Evolutionary conservation across 225 moss, liverwort and hornwort species (phyloP), one percentile per base, ranked within the genome.

Genomic region (Physcomitrellopsis africana): DNA sequence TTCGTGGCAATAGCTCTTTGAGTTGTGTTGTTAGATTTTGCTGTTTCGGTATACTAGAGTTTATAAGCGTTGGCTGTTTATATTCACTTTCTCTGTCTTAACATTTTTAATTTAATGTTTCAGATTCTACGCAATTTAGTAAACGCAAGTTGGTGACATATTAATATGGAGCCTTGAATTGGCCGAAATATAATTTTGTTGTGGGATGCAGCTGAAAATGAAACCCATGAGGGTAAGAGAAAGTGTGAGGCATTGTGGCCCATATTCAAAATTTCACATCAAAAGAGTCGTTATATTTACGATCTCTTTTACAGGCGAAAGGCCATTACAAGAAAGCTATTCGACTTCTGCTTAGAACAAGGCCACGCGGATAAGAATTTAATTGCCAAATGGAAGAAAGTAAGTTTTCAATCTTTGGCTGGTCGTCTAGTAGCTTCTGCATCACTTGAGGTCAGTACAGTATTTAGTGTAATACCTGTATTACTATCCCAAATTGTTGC

Each of bases 351-450:
- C 82, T 71, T 99, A 77, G 99, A 99, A 43, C 95, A 95, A 76
- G 99, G 99, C 52, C 92, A 99, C 65, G 99, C 99, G 0, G 99
- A 99, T 49, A 95, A 91, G 77, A 95, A 92, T 73, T 65, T 99
- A 59, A 94, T 99, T 27, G 99, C 99, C 22, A 99, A 99, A 72
- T 99, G 99, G 99, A 99, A 99, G 85, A 99, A 99, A 86, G 96
- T 96, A 60, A 63, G 73, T 49, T 14, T 29, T 32, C 20, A 48
- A 26, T 61, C 37, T 52, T 60, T 11, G 48, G 67, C 23, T 37
- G 17, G 26, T 70, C 59, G n/a, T n/a, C 11, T 2, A 6, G 58
- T 27, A 53, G 37, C 1, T 37, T 43, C n/a, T 11, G 13, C 67
- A 16, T 58, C 60, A 8, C 37, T 41, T 53, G 45, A 74, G 52